Evolutionary conservation across 2,329 filamentous ascomycete genomes (phyloP).

Genomic region (Trichoderma sp.): DNA sequence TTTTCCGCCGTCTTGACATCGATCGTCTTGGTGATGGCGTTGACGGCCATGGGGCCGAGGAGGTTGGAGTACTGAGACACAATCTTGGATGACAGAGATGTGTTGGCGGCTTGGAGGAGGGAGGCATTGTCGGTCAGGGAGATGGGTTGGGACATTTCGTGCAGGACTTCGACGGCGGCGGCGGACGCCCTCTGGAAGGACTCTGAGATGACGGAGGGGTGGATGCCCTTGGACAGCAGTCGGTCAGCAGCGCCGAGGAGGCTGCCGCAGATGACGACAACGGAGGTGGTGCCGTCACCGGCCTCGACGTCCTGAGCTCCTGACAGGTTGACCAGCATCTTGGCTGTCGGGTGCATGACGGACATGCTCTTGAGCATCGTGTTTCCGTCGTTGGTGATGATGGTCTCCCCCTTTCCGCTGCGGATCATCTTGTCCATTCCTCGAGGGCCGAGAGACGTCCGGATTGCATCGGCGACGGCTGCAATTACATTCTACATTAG

Average conservation of each 20-base stretch:
- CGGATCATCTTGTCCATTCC: slow-evolving; percentile 99
- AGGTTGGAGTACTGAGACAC: slow-evolving; percentile 95
- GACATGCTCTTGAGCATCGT: slow-evolving; percentile 99
- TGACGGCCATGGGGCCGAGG: slow-evolving; percentile 96
- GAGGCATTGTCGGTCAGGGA: slow-evolving; percentile 83
- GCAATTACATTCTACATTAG: slow-evolving; percentile 6
- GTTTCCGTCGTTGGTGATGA: slow-evolving; percentile 99
- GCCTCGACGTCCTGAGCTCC: slow-evolving; percentile 98
- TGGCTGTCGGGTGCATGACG: slow-evolving; percentile 98
- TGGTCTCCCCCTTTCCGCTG: slow-evolving; percentile 92
- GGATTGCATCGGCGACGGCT: slow-evolving; percentile 97
- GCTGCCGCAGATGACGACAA: slow-evolving; percentile 96
- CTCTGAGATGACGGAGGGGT: slow-evolving; percentile 97
- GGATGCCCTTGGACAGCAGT: slow-evolving; percentile 88
- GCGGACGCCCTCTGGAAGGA: slow-evolving; percentile 93
- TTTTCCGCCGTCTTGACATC: slow-evolving; percentile 95
- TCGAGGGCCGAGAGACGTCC: slow-evolving; percentile 92
- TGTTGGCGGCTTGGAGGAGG: slow-evolving; percentile 94
- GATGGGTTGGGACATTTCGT: slow-evolving; percentile 95
- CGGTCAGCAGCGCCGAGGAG: slow-evolving; percentile 91
- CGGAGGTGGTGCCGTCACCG: slow-evolving; percentile 96
- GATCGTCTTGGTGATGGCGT: slow-evolving; percentile 93
- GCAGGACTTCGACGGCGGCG: slow-evolving; percentile 84
- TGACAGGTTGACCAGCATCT: slow-evolving; percentile 97
- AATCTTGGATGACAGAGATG: slow-evolving; percentile 96